phyloP scores from a whole-genome alignment of 1,139 yeast genomes.

The Blastobotrys elegans region DNA sequence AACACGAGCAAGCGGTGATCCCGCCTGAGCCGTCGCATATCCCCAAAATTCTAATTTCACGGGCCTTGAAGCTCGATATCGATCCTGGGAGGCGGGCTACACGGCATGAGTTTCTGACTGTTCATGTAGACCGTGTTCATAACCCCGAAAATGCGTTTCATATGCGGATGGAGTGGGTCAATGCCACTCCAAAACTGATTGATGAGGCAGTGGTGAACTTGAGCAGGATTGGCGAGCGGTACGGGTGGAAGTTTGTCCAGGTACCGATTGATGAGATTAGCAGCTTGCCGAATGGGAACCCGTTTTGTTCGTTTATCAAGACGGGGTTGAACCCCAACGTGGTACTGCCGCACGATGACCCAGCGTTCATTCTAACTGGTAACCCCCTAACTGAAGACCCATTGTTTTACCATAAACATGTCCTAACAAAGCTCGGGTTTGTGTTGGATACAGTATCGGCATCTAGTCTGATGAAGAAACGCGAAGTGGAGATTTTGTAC shows the following conservation, averaged over 20 bases:
- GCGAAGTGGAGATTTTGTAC: slow-evolving; percentile 51
- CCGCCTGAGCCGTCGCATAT: slow-evolving; percentile 12
- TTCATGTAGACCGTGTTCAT: slow-evolving; percentile 88
- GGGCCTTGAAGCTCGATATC: slow-evolving; percentile 63
- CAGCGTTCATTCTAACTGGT: no score
- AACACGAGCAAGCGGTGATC: slow-evolving; percentile 4
- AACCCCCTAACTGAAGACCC: slow-evolving; percentile 43
- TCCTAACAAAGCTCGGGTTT: slow-evolving; percentile 67
- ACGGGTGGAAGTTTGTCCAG: slow-evolving; percentile 84
- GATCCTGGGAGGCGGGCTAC: slow-evolving; percentile 70
- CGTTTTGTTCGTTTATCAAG: slow-evolving; percentile 82
- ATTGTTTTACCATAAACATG: slow-evolving; percentile 56
- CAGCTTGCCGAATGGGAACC: slow-evolving; percentile 67
- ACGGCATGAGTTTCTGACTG: slow-evolving; percentile 71
- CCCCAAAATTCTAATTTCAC: slow-evolving; percentile 46
- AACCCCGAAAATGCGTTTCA: slow-evolving; percentile 96
- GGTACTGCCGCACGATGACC: not conserved
- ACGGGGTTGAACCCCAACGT: slow-evolving; percentile 18
- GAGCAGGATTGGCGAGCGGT: slow-evolving; percentile 78
- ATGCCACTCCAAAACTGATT: slow-evolving; percentile 79
- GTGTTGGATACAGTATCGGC: slow-evolving; percentile 73
- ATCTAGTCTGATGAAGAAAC: slow-evolving; percentile 25
- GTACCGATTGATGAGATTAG: slow-evolving; percentile 88
- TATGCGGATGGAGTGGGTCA: slow-evolving; percentile 86
- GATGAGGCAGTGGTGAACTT: slow-evolving; percentile 83